phyloP scores from a whole-genome alignment of 2,329 filamentous ascomycete species.

The Knufia fluminis region DNA sequence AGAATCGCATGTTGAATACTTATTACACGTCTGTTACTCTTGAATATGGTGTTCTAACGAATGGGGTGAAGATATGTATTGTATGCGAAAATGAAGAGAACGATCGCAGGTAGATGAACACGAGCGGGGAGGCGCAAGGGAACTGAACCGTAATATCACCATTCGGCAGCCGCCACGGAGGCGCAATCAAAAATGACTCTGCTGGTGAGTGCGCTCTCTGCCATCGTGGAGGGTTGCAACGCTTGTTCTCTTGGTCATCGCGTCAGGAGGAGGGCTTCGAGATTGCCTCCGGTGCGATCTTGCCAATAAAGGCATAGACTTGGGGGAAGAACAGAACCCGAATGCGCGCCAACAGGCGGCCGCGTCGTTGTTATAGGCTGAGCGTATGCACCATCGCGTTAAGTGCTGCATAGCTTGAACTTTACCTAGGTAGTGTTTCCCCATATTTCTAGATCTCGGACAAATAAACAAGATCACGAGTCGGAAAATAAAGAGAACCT shows the following conservation, averaged over 20 bases:
- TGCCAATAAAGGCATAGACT: not conserved
- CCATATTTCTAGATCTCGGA: too few species aligned
- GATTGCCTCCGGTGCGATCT: not conserved
- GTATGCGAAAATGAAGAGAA: not conserved
- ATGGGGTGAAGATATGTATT: not conserved
- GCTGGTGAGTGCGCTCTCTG: not conserved
- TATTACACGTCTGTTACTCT: not conserved
- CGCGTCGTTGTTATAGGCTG: not conserved
- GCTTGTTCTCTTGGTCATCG: not conserved
- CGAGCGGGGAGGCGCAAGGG: not conserved
- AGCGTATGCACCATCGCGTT: not conserved
- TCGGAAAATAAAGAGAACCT: too few species aligned
- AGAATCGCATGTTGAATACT: constrained; percentile 37
- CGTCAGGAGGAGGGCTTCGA: not conserved
- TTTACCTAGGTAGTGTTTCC: too few species aligned
- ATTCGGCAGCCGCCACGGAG: not conserved
- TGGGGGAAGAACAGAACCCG: not conserved
- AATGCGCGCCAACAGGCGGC: not conserved
- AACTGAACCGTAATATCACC: not conserved
- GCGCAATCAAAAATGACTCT: not conserved
- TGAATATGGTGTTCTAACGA: not conserved
- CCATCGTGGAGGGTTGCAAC: not conserved
- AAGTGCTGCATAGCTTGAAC: not conserved
- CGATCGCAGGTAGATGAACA: not conserved
- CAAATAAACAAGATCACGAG: too few species aligned